Conservation (phyloP, 768 basidiomycete species). For the Termitomyces sp. region DNA sequence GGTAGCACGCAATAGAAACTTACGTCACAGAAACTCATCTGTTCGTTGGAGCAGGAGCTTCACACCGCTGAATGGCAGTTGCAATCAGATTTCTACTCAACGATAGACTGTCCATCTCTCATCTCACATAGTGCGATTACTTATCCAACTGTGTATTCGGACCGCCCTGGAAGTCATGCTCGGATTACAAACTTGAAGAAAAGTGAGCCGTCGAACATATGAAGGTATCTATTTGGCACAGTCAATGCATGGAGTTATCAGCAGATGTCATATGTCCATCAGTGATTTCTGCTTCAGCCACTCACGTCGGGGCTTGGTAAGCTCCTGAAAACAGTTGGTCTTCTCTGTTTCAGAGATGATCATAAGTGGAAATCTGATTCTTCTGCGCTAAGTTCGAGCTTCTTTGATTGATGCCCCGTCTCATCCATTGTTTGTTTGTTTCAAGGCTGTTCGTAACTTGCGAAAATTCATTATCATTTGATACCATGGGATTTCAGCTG, state of each 20-base stretch:
- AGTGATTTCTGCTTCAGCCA: not conserved
- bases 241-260: not conserved
- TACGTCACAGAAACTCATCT: not conserved
- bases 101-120: no score
- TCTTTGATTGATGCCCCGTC: conserved; percentile 12
- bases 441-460: conserved; percentile 5
- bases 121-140: not conserved
- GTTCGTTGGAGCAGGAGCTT: not conserved
- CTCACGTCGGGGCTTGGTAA: not conserved
- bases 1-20: not conserved
- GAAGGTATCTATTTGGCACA: not conserved
- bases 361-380: not conserved
- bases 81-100: not conserved
- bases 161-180: not conserved
- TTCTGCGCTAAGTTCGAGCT: not conserved
- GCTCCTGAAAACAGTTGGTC: conserved; percentile 6
- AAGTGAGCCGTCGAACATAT: not conserved
- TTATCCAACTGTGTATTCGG: not conserved
- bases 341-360: conserved; percentile 11
- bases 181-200: not conserved
- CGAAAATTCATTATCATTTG: not conserved
- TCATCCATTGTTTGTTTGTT: not conserved
- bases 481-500: not conserved
- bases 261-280: conserved; percentile 4
- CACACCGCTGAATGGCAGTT: not conserved